A percentile compares a stretch with the other conserved stretches of the same genome.
Evolutionary conservation across 176 grass and related monocot species (phyloP).

Genomic region (sorghum (Sorghum bicolor)): Sorghum_bicolor_NCBIv3 NC_012875.2:45342501-45343000

Average conservation of each 20-base stretch:
- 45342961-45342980: conserved; percentile 87
- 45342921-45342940: conserved; percentile 88
- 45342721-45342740: not conserved
- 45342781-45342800: not conserved
- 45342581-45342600: not conserved
- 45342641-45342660: not conserved
- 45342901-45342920: conserved; percentile 18
- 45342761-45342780: not conserved
- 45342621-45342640: not conserved
- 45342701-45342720: not conserved
- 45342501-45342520: not conserved
- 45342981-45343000: conserved; percentile 93
- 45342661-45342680: not conserved
- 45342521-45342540: not conserved
- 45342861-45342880: not conserved
- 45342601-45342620: not conserved
- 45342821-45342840: not conserved
- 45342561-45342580: not conserved
- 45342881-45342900: conserved; percentile 7
- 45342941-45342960: conserved; percentile 81
- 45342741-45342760: not conserved
- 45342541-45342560: not conserved
- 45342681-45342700: not conserved
- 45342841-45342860: not conserved
- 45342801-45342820: not conserved